Percentiles rank a stretch among this genome's conserved stretches.
phyloP scores from a whole-genome alignment of 1,139 yeast genomes.

The Candida sanyaensis region DNA sequence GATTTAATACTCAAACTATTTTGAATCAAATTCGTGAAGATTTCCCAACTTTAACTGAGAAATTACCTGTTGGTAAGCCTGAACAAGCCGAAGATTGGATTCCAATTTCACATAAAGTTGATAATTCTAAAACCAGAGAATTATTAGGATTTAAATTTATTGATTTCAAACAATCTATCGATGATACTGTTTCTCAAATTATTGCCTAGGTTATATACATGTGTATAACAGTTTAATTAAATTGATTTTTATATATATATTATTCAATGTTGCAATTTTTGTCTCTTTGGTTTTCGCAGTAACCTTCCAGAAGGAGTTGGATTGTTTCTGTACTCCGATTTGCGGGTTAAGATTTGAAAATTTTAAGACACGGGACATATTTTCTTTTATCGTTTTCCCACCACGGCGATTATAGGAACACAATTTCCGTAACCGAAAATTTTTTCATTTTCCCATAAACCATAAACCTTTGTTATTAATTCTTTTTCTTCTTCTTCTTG shows the following conservation, averaged over 20 bases:
- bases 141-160: conserved; percentile 40
- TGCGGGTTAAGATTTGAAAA: not conserved
- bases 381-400: not conserved
- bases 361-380: not conserved
- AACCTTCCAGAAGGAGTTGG: not conserved
- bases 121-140: conserved; percentile 24
- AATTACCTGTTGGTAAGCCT: conserved; percentile 16
- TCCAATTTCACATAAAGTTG: conserved; percentile 6
- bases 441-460: not conserved
- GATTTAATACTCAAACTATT: conserved; percentile 22
- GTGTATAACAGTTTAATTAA: too few relatives aligned
- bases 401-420: not conserved
- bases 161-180: conserved; percentile 34
- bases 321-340: not conserved
- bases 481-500: not conserved
- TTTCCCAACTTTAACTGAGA: conserved; percentile 15
- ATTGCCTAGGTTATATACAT: conserved; percentile 10
- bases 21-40: conserved; percentile 25
- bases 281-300: not conserved
- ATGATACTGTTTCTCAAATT: conserved; percentile 43
- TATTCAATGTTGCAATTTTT: too few relatives aligned
- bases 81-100: conserved; percentile 6
- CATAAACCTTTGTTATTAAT: not conserved
- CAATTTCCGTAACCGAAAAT: conserved; percentile 1
- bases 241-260: too few relatives aligned